Evolutionary conservation across 1,284 basidiomycete species (phyloP).

Genomic region (Moesziomyces sp.): DNA sequence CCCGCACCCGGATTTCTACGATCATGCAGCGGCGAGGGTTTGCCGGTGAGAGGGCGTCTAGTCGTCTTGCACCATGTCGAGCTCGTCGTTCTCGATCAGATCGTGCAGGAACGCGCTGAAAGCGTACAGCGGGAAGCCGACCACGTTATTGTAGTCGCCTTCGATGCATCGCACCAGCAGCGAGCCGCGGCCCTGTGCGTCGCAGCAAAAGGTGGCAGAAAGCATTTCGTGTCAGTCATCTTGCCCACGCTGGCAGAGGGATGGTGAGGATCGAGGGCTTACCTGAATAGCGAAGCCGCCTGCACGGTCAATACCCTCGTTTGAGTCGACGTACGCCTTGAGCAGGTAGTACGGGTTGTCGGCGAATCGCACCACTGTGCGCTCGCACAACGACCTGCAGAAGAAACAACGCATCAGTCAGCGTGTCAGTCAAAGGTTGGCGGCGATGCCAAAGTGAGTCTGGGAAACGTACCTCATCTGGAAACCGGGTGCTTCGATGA

Average conservation of each 20-base stretch:
- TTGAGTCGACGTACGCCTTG: conserved; percentile 85
- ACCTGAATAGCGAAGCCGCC: conserved; percentile 97
- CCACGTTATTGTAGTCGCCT: conserved; percentile 91
- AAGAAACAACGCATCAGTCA: not conserved
- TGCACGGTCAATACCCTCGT: conserved; percentile 89
- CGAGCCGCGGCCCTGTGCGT: conserved; percentile 76
- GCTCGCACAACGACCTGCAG: conserved; percentile 56
- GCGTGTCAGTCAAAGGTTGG: not conserved
- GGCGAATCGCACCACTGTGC: conserved; percentile 66
- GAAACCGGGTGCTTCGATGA: conserved; percentile 85
- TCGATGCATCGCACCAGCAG: conserved; percentile 84
- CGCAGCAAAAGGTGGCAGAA: not conserved
- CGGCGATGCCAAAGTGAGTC: not conserved
- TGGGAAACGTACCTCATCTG: conserved; percentile 75
- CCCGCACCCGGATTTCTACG: no score
- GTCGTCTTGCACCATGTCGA: conserved; percentile 53
- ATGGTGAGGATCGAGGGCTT: conserved; percentile 17
- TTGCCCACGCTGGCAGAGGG: no score
- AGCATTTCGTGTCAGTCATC: not conserved
- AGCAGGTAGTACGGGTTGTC: conserved; percentile 71
- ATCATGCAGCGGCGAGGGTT: no score
- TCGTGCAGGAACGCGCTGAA: conserved; percentile 56
- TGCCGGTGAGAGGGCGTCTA: not conserved
- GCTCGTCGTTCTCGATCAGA: conserved; percentile 60
- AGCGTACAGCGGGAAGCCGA: conserved; percentile 78